Conservation (phyloP, 148 eudicot genomes). For the Diospyros lotus region DNA sequence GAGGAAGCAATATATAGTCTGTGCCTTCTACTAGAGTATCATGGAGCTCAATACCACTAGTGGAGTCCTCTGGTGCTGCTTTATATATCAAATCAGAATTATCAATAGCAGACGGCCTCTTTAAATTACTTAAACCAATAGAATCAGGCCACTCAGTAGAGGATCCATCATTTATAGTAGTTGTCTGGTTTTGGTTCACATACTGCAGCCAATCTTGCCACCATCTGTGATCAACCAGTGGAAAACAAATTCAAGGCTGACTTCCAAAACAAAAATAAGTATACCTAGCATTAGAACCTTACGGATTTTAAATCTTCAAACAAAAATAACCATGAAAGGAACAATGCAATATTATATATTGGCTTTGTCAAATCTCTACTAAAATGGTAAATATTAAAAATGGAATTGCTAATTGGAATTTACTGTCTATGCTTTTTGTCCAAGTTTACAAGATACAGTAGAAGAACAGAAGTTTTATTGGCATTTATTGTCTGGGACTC, state of each 20-base stretch:
- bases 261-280: too few relatives aligned
- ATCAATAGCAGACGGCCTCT: slow-evolving; percentile 72
- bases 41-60: slow-evolving; percentile 54
- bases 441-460: too few relatives aligned
- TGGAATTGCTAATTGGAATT: too few relatives aligned
- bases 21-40: slow-evolving; percentile 92
- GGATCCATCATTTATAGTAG: slow-evolving; percentile 41
- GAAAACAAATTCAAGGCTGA: neutral
- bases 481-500: too few relatives aligned
- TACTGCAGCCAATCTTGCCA: slow-evolving; percentile 89
- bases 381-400: neutral
- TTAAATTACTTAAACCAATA: slow-evolving; percentile 28
- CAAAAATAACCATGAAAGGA: neutral
- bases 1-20: slow-evolving; percentile 81
- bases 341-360: neutral
- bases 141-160: slow-evolving; percentile 39
- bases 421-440: too few relatives aligned
- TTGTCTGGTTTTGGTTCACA: slow-evolving; percentile 58
- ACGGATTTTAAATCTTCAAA: neutral
- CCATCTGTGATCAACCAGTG: slow-evolving; percentile 53
- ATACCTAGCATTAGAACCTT: neutral
- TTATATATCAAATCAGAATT: slow-evolving; percentile 77
- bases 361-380: neutral
- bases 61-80: slow-evolving; percentile 37
- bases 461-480: too few relatives aligned